Percentiles rank a stretch among this genome's conserved stretches.
These are phyloP conservation scores for Medicago arabica DNA, from an alignment of 306 rosid genomes.

Conservation along the genomic window DNA sequence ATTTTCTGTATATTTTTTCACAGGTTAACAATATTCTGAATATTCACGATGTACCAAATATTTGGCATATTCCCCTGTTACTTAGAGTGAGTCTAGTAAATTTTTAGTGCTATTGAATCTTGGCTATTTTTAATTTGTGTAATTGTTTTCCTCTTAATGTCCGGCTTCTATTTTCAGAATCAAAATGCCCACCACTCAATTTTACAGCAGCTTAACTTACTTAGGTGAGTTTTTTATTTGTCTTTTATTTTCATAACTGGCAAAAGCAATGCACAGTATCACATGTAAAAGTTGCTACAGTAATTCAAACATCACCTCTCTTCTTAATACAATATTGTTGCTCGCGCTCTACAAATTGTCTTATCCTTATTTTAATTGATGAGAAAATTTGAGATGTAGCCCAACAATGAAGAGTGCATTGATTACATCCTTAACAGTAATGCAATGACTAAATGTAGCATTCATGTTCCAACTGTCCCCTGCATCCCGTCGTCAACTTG, in stretches of 20 bases:
- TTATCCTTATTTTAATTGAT: background rate
- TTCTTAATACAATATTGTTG: constrained; percentile 3
- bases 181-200: constrained; percentile 91
- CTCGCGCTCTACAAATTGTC: constrained; percentile 13
- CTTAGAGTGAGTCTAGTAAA: constrained; percentile 72
- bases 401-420: background rate
- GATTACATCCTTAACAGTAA: background rate
- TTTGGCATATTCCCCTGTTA: constrained; percentile 96
- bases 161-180: constrained; percentile 60
- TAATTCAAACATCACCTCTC: background rate
- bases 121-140: constrained; percentile 38
- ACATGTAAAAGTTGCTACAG: constrained; percentile 35
- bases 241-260: constrained; percentile 15
- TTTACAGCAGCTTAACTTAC: constrained; percentile 83
- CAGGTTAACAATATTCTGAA: constrained; percentile 91
- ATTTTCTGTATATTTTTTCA: constrained; percentile 37
- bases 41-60: constrained; percentile 97
- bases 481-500: background rate
- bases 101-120: constrained; percentile 35
- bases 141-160: constrained; percentile 25
- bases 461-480: background rate
- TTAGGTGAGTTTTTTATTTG: constrained; percentile 53
- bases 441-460: background rate
- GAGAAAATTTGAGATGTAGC: background rate
- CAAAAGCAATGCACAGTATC: constrained; percentile 21